Evolutionary conservation across 345 rosid species (phyloP).

Genomic region (Arabidopsis suecica): DNA sequence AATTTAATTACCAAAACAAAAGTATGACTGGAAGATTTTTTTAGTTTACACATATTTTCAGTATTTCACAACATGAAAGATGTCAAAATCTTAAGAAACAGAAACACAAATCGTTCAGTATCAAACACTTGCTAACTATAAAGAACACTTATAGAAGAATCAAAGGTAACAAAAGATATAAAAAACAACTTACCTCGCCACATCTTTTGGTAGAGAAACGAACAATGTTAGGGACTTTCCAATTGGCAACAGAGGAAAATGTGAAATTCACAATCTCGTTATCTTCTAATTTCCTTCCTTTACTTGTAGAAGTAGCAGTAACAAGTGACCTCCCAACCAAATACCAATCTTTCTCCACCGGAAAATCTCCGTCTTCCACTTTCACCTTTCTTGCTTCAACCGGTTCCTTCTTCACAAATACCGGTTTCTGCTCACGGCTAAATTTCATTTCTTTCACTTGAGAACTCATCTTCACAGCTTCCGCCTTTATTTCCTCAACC

Average conservation of each 20-base stretch:
- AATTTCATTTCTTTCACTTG: slow-evolving; percentile 18
- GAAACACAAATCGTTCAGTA: not conserved
- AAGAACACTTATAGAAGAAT: not conserved
- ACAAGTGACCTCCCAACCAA: slow-evolving; percentile 66
- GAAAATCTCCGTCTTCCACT: slow-evolving; percentile 58
- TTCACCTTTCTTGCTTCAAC: slow-evolving; percentile 38
- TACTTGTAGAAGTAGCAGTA: slow-evolving; percentile 59
- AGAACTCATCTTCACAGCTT: not conserved
- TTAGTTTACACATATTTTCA: not conserved
- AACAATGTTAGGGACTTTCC: slow-evolving; percentile 52
- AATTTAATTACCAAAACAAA: not conserved
- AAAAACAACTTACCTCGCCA: slow-evolving; percentile 53
- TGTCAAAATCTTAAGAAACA: not conserved
- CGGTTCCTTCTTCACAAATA: slow-evolving; percentile 32
- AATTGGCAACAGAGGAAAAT: slow-evolving; percentile 38
- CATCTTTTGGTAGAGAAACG: slow-evolving; percentile 62
- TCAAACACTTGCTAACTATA: not conserved
- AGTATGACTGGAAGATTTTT: not conserved
- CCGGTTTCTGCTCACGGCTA: not conserved
- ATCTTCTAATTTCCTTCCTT: slow-evolving; percentile 61
- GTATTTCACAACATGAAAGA: not conserved
- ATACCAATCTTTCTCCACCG: slow-evolving; percentile 59
- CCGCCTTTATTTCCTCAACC: slow-evolving; percentile 23
- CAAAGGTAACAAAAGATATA: not conserved
- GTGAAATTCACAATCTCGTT: slow-evolving; percentile 62